A percentile compares a stretch with the other conserved stretches of the same genome.
phyloP scores from a whole-genome alignment of 2,329 filamentous ascomycete species.

The Xylaria sp. region DNA sequence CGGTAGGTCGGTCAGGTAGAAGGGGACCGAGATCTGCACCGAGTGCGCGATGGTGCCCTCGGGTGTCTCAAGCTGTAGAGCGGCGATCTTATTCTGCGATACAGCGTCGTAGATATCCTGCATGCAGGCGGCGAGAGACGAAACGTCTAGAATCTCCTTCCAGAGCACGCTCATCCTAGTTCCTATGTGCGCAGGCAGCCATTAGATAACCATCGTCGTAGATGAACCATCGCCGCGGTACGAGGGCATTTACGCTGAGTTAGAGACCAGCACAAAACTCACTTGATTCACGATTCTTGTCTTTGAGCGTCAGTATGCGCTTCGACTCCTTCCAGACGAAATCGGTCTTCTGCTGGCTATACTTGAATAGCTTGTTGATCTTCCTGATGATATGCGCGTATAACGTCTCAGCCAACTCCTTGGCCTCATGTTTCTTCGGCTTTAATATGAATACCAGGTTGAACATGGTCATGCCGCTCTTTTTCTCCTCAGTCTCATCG shows the following conservation, averaged over 20 bases:
- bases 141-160: conserved; percentile 75
- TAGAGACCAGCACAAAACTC: conserved; percentile 42
- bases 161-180: conserved; percentile 74
- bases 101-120: conserved; percentile 84
- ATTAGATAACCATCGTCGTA: conserved; percentile 3
- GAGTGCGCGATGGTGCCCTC: conserved; percentile 69
- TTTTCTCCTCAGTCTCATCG: conserved; percentile 66
- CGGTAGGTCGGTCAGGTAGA: conserved; percentile 78
- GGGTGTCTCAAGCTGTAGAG: conserved; percentile 76
- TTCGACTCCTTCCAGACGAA: conserved; percentile 95
- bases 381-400: conserved; percentile 92
- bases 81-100: conserved; percentile 85
- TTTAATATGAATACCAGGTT: conserved; percentile 94
- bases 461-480: conserved; percentile 91
- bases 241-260: not conserved
- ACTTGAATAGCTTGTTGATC: conserved; percentile 90
- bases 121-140: conserved; percentile 83
- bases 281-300: conserved; percentile 75
- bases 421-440: conserved; percentile 80
- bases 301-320: conserved; percentile 80
- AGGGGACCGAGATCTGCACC: conserved; percentile 71
- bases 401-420: conserved; percentile 76
- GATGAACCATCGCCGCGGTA: not conserved
- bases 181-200: conserved; percentile 49
- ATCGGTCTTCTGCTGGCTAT: conserved; percentile 87